phyloP scores from a whole-genome alignment of 2,329 filamentous ascomycete species.

The Coniochaeta ligniaria region DNA sequence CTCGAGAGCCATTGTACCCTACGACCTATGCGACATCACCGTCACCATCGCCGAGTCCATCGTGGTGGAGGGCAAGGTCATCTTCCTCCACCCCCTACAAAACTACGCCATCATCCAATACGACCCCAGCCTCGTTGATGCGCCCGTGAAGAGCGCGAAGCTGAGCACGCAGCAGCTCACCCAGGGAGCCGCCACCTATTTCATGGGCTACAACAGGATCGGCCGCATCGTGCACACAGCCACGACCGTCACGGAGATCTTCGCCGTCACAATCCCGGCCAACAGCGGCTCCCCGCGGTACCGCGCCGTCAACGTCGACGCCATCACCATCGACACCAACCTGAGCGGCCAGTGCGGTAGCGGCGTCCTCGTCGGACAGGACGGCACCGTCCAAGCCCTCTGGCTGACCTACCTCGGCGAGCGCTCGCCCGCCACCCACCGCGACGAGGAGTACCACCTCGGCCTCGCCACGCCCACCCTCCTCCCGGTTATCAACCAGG shows the following conservation, averaged over 20 bases:
- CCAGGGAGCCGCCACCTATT: slow-evolving; percentile 90
- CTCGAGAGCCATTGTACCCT: slow-evolving; percentile 88
- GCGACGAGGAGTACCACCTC: slow-evolving; percentile 95
- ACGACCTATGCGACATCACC: slow-evolving; percentile 93
- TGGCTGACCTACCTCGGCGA: slow-evolving; percentile 98
- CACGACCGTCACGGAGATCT: slow-evolving; percentile 94
- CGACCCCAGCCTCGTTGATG: slow-evolving; percentile 86
- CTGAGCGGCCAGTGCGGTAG: slow-evolving; percentile 88
- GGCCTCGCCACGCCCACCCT: slow-evolving; percentile 84
- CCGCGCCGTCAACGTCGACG: slow-evolving; percentile 90
- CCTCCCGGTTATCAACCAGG: slow-evolving; percentile 79
- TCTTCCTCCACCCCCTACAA: slow-evolving; percentile 93
- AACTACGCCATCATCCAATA: slow-evolving; percentile 97
- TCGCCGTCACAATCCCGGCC: slow-evolving; percentile 90
- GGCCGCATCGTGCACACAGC: slow-evolving; percentile 88
- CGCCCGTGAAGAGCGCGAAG: slow-evolving; percentile 82
- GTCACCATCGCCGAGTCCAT: slow-evolving; percentile 96
- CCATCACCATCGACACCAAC: slow-evolving; percentile 92
- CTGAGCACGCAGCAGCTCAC: slow-evolving; percentile 77
- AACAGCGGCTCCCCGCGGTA: slow-evolving; percentile 89
- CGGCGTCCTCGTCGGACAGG: slow-evolving; percentile 81
- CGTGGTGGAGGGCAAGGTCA: slow-evolving; percentile 85
- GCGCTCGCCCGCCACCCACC: slow-evolving; percentile 66
- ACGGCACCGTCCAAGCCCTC: slow-evolving; percentile 87
- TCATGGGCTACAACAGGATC: slow-evolving; percentile 97